phyloP scores from a whole-genome alignment of 2,329 filamentous ascomycete species.

The Alternaria triticimaculans region DNA sequence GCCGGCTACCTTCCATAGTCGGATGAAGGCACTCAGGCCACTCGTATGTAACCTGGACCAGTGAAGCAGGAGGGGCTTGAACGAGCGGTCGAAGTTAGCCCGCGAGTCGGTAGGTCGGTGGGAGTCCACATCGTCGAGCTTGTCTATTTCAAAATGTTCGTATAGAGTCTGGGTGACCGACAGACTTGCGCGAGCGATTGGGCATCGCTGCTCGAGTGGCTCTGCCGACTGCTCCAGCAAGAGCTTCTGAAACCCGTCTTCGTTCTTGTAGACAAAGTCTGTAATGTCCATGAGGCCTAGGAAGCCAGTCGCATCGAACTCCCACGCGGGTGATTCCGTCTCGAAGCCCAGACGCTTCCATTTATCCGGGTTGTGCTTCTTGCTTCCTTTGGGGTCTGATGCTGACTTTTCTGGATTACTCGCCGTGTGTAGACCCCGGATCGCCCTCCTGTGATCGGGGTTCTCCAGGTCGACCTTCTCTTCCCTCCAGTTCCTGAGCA shows the following conservation, averaged over 20 bases:
- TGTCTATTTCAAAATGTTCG: slow-evolving; percentile 94
- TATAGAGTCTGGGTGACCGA: slow-evolving; percentile 88
- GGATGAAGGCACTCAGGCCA: slow-evolving; percentile 84
- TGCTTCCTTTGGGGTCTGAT: slow-evolving; percentile 59
- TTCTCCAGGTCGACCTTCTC: slow-evolving; percentile 84
- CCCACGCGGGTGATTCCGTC: slow-evolving; percentile 82
- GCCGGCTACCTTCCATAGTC: slow-evolving; percentile 89
- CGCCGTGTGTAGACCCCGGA: slow-evolving; percentile 84
- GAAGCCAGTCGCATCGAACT: slow-evolving; percentile 87
- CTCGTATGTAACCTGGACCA: slow-evolving; percentile 92
- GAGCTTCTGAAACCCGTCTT: slow-evolving; percentile 91
- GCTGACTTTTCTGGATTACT: slow-evolving; percentile 71
- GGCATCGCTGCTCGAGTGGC: slow-evolving; percentile 76
- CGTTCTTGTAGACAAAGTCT: slow-evolving; percentile 89
- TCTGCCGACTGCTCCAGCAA: slow-evolving; percentile 85
- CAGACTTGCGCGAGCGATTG: slow-evolving; percentile 84
- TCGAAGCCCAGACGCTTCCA: slow-evolving; percentile 94
- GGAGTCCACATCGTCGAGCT: slow-evolving; percentile 77
- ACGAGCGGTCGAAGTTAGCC: slow-evolving; percentile 83
- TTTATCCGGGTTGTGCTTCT: slow-evolving; percentile 83
- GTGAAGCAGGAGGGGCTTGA: slow-evolving; percentile 85
- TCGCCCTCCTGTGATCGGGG: slow-evolving; percentile 83
- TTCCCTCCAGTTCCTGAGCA: slow-evolving; percentile 87
- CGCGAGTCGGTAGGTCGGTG: slow-evolving; percentile 78
- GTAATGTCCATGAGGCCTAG: slow-evolving; percentile 97